Evolutionary conservation across 108 stramenopile genomes (phyloP), one percentile per base, ranked within the genome.

Genomic region (Hondaea fermentalgiana): DNA sequence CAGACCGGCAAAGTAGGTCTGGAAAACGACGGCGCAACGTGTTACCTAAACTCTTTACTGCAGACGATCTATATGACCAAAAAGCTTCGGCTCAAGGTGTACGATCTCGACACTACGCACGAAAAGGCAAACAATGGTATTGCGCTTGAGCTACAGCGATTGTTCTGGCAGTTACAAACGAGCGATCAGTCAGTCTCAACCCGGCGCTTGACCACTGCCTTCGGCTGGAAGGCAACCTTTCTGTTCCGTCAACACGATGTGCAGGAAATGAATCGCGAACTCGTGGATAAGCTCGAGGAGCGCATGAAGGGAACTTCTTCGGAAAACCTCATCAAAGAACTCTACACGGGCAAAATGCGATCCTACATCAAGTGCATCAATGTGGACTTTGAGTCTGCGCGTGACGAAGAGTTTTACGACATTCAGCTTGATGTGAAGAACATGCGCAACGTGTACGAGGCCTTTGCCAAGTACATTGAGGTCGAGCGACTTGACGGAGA

Each of bases 21-120:
- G 55, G 64, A 89, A 2, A 94, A 93, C 49, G 91, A 92, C 58
- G 94, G 94, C 8, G 92, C 93, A 17, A 94, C 94, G 25, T 94
- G 94, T 91, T 94, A 94, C 90, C 88, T 94, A 90, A 94, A 94
- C 87, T 88, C 90, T 58, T 87, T 94, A 25, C 59, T 94, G 53
- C 94, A 94, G 60, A 94, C 92, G 8, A 88, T 94, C 8, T 94
- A 87, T 72, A 94, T 94, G 93, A 94, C 83, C 17, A 87, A 90
- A 23, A 47, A 69, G 5, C 58, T 72, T 69, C 47, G n/a, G 28
- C 43, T 44, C 72, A 25, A 72, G 5, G 43, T 42, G 10, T 88
- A 43, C 5, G 29, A 49, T 72, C 88, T 91, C 44, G 88, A 91
- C 72, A 64, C 21, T 58, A 53, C 90, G 16, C 60, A 72, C 58